These are phyloP conservation scores for Salix dunnii DNA, from an alignment of 345 rosid genomes.

Conservation along the genomic window DNA sequence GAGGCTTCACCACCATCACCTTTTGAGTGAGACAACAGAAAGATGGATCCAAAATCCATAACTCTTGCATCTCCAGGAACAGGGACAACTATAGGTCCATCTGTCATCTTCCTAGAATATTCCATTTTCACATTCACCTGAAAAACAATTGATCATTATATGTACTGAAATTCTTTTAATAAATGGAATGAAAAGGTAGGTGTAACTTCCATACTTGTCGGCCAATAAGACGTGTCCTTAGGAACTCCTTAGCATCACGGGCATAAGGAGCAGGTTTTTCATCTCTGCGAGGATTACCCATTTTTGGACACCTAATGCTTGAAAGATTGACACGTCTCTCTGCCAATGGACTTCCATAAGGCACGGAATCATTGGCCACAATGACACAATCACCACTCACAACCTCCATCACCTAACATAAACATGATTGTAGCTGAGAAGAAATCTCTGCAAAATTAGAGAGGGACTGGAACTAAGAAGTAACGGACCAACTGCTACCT, in stretches of 20 bases:
- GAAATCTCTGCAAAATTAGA: not conserved
- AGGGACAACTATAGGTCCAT: slow-evolving; percentile 49
- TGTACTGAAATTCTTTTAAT: not conserved
- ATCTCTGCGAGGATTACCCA: slow-evolving; percentile 82
- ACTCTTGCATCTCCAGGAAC: slow-evolving; percentile 68
- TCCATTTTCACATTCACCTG: slow-evolving; percentile 96
- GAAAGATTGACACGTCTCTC: slow-evolving; percentile 89
- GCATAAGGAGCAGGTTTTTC: slow-evolving; percentile 94
- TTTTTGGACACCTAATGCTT: slow-evolving; percentile 87
- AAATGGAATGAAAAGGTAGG: not conserved
- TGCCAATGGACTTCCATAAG: slow-evolving; percentile 76
- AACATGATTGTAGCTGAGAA: slow-evolving; percentile 1
- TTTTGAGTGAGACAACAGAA: slow-evolving; percentile 56
- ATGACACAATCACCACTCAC: slow-evolving; percentile 93
- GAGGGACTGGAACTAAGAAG: not conserved
- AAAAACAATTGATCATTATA: not conserved
- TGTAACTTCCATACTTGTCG: slow-evolving; percentile 44
- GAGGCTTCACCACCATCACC: slow-evolving; percentile 57
- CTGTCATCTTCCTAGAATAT: slow-evolving; percentile 80
- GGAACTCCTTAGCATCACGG: slow-evolving; percentile 83
- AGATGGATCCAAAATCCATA: slow-evolving; percentile 95
- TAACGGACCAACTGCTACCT: slow-evolving; percentile 37
- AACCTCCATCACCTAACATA: slow-evolving; percentile 81
- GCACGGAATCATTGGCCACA: slow-evolving; percentile 88
- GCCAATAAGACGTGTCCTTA: slow-evolving; percentile 78